Conservation (phyloP, 1,284 basidiomycete genomes). For the Puccinia triticina region DNA sequence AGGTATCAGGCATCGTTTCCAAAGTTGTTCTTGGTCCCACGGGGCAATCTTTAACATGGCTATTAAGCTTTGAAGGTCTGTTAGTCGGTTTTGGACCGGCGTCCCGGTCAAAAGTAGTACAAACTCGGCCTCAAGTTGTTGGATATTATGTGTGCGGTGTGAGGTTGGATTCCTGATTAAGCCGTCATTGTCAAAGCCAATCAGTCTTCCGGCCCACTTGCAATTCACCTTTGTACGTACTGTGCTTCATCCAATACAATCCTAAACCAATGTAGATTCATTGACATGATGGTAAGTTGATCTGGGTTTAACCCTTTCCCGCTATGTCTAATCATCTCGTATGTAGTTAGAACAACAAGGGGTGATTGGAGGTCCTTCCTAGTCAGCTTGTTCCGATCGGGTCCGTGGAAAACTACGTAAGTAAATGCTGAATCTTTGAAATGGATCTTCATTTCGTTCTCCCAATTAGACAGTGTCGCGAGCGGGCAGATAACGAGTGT, state of each 20-base stretch:
- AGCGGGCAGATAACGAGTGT: no score
- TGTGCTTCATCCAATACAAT: not conserved
- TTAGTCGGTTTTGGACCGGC: not conserved
- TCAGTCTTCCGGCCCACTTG: not conserved
- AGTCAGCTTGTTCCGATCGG: not conserved
- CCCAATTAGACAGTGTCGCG: no score
- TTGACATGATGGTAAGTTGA: not conserved
- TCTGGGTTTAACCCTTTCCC: not conserved
- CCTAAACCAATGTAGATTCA: not conserved
- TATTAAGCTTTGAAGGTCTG: not conserved
- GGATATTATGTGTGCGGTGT: not conserved
- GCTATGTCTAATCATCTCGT: not conserved
- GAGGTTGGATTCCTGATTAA: not conserved
- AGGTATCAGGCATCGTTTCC: no score
- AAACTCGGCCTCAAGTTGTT: not conserved
- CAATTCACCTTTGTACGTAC: not conserved
- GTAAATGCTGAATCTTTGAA: not conserved
- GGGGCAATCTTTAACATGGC: not conserved
- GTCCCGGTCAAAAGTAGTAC: not conserved
- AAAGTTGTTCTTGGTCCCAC: not conserved
- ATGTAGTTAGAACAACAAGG: not conserved
- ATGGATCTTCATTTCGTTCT: not conserved
- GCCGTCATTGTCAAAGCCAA: not conserved
- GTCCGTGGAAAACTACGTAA: not conserved
- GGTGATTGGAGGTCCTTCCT: not conserved